phyloP scores from a whole-genome alignment of 202 grass and related monocot species.

The Dendrocalamus latiflorus region DNA sequence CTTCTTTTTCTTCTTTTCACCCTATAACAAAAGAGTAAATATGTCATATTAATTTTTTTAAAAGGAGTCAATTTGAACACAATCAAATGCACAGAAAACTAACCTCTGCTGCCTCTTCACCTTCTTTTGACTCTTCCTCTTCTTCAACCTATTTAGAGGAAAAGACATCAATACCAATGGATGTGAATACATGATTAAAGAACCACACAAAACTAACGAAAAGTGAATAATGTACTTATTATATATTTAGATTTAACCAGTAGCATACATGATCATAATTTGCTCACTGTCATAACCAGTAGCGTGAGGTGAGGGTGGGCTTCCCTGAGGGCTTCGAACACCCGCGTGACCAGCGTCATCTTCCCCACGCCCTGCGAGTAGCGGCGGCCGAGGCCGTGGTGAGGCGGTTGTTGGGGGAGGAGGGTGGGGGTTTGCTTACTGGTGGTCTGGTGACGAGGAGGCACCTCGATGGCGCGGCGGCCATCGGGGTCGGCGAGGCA shows the following conservation, averaged over 20 bases:
- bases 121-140: conserved; percentile 67
- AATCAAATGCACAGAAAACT: conserved; percentile 17
- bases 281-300: background rate
- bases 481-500: conserved; percentile 34
- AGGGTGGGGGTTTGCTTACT: too few relatives aligned
- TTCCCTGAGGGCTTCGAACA: conserved; percentile 47
- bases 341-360: conserved; percentile 76
- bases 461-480: too few relatives aligned
- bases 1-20: conserved; percentile 72
- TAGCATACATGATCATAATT: background rate
- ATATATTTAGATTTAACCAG: conserved; percentile 16
- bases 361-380: conserved; percentile 66
- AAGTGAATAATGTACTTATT: background rate
- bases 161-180: background rate
- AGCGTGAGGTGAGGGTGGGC: conserved; percentile 62
- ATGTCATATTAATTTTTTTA: background rate
- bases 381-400: background rate
- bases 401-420: too few relatives aligned
- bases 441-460: too few relatives aligned
- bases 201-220: background rate
- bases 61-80: background rate
- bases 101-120: conserved; percentile 60
- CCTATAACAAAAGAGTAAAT: conserved; percentile 32
- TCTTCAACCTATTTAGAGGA: conserved; percentile 52
- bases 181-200: conserved; percentile 24